Evolutionary conservation across 2,329 filamentous ascomycete species (phyloP).

Genomic region (Lachnellula suecica): DNA sequence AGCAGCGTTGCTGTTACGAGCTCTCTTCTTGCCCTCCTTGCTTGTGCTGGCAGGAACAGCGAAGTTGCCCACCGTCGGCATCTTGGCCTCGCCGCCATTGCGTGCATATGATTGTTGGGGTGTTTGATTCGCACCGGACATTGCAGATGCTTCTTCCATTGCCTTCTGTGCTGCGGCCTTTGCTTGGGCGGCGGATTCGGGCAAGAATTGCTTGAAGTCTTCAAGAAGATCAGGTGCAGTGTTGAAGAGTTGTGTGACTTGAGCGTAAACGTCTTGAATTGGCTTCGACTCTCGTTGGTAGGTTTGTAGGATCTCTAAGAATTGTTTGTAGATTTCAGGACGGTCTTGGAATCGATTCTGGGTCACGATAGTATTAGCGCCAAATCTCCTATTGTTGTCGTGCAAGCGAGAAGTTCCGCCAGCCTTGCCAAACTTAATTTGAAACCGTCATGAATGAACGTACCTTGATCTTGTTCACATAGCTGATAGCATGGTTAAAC

Average conservation of each 20-base stretch:
- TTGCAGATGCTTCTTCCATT: conserved; percentile 58
- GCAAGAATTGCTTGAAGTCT: conserved; percentile 98
- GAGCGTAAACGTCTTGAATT: conserved; percentile 96
- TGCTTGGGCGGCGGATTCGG: conserved; percentile 77
- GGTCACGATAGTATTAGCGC: conserved; percentile 5
- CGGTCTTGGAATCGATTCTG: conserved; percentile 96
- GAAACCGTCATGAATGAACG: conserved; percentile 16
- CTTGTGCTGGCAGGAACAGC: conserved; percentile 76
- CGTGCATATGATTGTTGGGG: conserved; percentile 52
- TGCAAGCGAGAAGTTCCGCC: neutral
- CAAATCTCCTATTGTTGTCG: neutral
- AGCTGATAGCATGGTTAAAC: conserved; percentile 98
- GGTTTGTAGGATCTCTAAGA: conserved; percentile 95
- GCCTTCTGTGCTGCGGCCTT: conserved; percentile 58
- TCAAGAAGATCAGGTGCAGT: conserved; percentile 91
- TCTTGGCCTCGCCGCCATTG: conserved; percentile 61
- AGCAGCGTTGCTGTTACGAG: conserved; percentile 45
- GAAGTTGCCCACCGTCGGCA: conserved; percentile 95
- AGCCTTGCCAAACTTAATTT: neutral
- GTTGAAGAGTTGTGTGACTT: conserved; percentile 92
- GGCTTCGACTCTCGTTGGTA: conserved; percentile 98
- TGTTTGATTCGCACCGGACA: conserved; percentile 41
- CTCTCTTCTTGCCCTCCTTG: conserved; percentile 87
- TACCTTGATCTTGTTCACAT: conserved; percentile 99
- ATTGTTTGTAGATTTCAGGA: conserved; percentile 99